These are phyloP conservation scores for Mrakia hoshinonis DNA, from an alignment of 768 basidiomycete species.

Conservation along the genomic window DNA sequence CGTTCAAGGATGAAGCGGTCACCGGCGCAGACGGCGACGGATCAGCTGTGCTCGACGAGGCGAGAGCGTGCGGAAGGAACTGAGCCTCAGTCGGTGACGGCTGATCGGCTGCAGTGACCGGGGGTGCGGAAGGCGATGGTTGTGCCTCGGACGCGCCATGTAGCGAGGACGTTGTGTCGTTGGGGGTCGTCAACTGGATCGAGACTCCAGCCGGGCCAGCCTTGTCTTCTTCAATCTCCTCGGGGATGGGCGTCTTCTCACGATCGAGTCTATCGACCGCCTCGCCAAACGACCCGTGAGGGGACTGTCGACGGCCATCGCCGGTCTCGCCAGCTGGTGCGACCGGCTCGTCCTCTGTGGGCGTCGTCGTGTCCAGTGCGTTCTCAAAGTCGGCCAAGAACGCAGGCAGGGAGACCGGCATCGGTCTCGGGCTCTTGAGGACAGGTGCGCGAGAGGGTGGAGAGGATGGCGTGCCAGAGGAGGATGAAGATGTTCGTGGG, in stretches of 20 bases:
- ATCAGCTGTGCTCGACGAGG: neutral
- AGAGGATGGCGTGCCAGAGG: neutral
- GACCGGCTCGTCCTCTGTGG: neutral
- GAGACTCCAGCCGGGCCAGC: neutral
- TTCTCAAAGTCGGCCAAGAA: constrained; percentile 11
- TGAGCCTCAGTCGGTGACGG: neutral
- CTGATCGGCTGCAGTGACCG: too few relatives aligned
- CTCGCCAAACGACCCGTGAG: neutral
- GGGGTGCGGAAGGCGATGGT: neutral
- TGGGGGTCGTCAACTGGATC: neutral
- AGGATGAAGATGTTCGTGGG: neutral
- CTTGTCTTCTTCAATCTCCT: neutral
- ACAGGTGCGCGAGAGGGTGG: neutral
- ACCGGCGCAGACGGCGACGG: neutral
- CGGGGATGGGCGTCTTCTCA: neutral
- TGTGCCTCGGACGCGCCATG: too few relatives aligned
- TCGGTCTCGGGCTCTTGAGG: constrained; percentile 24
- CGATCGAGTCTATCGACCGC: neutral
- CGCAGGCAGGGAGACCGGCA: constrained; percentile 1
- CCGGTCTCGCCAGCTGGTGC: neutral
- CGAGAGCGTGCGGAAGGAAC: neutral
- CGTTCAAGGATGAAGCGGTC: neutral
- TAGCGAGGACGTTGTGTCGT: neutral
- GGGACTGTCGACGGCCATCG: neutral
- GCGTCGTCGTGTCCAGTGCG: neutral